Conservation (phyloP, 371 early-diverging fungal genomes). For the Umbelopsis sp. region DNA sequence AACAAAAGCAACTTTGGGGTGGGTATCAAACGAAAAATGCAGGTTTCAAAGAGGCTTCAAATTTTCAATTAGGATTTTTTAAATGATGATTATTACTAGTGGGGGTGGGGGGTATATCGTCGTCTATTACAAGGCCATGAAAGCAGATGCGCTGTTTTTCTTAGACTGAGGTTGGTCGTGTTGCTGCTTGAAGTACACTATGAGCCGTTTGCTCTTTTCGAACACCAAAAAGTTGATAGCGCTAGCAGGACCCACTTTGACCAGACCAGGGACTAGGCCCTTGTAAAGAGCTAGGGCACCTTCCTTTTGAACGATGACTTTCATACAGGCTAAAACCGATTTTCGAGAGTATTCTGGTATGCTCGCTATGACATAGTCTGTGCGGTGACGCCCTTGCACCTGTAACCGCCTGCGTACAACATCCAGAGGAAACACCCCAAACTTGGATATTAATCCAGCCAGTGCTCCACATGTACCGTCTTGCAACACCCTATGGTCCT, state of each 20-base stretch:
- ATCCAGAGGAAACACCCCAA: conserved; percentile 90
- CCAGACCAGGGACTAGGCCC: conserved; percentile 80
- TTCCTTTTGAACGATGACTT: conserved; percentile 71
- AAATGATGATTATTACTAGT: not conserved
- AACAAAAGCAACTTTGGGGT: not conserved
- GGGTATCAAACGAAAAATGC: not conserved
- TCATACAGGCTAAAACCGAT: conserved; percentile 58
- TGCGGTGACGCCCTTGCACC: conserved; percentile 73
- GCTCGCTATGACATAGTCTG: conserved; percentile 46
- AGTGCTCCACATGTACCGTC: conserved; percentile 83
- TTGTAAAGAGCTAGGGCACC: conserved; percentile 86
- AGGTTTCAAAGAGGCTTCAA: not conserved
- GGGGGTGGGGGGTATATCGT: not conserved
- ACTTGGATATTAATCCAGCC: conserved; percentile 84
- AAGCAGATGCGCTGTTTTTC: not conserved
- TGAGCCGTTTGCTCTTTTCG: conserved; percentile 56
- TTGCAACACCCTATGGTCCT: conserved; percentile 44
- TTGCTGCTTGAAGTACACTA: conserved; percentile 34
- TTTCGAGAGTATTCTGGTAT: conserved; percentile 54
- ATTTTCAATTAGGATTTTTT: conserved; percentile 4
- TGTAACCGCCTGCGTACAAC: conserved; percentile 79
- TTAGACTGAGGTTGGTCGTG: not conserved
- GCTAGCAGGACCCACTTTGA: conserved; percentile 87
- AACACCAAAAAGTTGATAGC: conserved; percentile 89
- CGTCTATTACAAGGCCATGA: not conserved